Evolutionary conservation across 192 early-diverging fungal genomes (phyloP), one percentile per base, ranked within the genome.

Genomic region (Linnemannia schmuckeri): DNA sequence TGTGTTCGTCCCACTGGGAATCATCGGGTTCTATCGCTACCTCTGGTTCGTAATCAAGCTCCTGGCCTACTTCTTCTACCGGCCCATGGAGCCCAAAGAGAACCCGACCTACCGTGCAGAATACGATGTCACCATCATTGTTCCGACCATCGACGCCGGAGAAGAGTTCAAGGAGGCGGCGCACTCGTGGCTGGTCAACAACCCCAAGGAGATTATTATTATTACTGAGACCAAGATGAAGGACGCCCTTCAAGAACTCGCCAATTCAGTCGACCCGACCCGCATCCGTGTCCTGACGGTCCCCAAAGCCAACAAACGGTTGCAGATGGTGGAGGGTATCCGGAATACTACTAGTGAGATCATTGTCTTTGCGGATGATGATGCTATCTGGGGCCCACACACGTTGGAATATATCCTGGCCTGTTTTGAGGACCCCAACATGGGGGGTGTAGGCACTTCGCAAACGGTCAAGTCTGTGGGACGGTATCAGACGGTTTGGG

Each of bases 71-170:
- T 82, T 88, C 47, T 89, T 94, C 10, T 95, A 95, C 87, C 87
- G 89, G 27, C 94, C 94, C 20, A 88, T 91, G 76, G 81, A 82
- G 75, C 94, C 94, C 3, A 89, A 90, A 20, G 79, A 82, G 18
- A 88, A 92, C 37, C 94, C 94, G 24, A 91, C 91, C 41, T 94
- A 93, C 89, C 82, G 63, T 35, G 44, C 93, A 4, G 87, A 88
- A 55, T 88, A 91, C 71, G 94, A 95, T 81, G 94, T 95, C 47
- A 95, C 94, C 40, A 94, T 95, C 81, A 79, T 94, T 54, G 94
- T 95, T 1, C 93, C 94, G 22, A 95, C 94, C 30, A 95, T 95
- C 76, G 94, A 95, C 83, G 93, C 94, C 4, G 94, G 94, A 78
- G 94, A 93, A 49, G 94, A 94, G 78, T 94, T 95, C 85, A 93